These are phyloP conservation scores for Cyclotella sp. DNA, from an alignment of 108 stramenopile species.

Conservation along the genomic window DNA sequence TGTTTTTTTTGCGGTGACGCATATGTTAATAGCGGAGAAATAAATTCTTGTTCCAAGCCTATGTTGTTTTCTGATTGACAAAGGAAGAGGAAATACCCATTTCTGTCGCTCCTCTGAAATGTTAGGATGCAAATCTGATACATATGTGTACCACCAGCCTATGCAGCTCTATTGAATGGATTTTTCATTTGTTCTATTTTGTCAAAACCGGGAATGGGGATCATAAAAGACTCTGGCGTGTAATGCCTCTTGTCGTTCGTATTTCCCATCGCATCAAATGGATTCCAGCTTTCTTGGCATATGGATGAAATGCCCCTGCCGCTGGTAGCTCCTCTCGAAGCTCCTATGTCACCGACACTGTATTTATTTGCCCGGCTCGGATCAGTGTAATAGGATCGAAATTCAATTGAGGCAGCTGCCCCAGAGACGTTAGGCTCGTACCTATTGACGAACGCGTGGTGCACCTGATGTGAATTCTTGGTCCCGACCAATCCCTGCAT, in stretches of 20 bases:
- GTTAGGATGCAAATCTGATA: background rate
- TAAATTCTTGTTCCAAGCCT: background rate
- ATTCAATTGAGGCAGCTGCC: background rate
- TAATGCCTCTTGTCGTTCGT: background rate
- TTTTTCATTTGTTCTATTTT: background rate
- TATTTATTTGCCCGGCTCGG: background rate
- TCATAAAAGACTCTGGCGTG: background rate
- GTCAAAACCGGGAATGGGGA: conserved; percentile 2
- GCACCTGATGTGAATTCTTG: background rate
- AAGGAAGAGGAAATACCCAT: too few species aligned
- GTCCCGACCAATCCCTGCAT: background rate
- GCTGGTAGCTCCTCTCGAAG: background rate
- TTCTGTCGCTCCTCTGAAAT: too few species aligned
- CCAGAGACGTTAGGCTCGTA: background rate
- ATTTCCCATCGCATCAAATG: background rate
- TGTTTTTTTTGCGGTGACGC: too few species aligned
- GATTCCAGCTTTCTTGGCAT: background rate
- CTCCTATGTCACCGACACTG: background rate
- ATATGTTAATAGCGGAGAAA: too few species aligned
- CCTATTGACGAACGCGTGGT: background rate
- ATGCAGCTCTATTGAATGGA: conserved; percentile 13
- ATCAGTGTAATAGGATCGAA: background rate
- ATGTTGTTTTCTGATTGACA: background rate
- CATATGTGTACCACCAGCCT: background rate
- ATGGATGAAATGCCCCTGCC: background rate